Evolutionary conservation across 2,329 filamentous ascomycete genomes (phyloP).

Genomic region (Botryotinia convoluta): DNA sequence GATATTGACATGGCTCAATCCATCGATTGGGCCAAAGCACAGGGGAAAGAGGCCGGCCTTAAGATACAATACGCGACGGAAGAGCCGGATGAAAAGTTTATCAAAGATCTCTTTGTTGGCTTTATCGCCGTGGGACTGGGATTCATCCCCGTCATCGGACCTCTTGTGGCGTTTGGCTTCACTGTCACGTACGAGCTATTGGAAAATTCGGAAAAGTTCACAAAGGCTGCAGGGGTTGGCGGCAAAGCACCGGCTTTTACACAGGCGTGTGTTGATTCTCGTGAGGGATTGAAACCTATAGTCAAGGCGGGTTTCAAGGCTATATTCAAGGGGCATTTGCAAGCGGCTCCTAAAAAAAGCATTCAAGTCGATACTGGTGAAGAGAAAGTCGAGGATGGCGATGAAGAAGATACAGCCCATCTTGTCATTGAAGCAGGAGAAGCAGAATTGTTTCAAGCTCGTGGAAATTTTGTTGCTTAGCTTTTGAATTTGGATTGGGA

Average conservation of each 20-base stretch:
- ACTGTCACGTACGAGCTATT: neutral
- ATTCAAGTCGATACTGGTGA: constrained; percentile 5
- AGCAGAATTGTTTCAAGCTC: too few relatives aligned
- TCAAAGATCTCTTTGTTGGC: neutral
- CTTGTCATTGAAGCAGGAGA: too few relatives aligned
- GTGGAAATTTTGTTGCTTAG: too few relatives aligned
- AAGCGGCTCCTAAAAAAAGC: neutral
- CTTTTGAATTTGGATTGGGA: too few relatives aligned
- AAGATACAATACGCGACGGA: neutral
- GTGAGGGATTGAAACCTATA: neutral
- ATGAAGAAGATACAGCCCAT: too few relatives aligned
- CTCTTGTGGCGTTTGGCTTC: constrained; percentile 3
- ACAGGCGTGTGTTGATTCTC: constrained; percentile 10
- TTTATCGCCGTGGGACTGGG: constrained; percentile 6
- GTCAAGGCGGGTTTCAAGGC: too few relatives aligned
- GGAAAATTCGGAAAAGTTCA: constrained; percentile 3
- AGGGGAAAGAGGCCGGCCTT: neutral
- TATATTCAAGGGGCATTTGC: neutral
- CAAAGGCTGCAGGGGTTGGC: neutral
- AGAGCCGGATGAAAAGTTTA: constrained; percentile 3
- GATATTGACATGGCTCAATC: neutral
- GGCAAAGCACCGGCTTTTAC: constrained; percentile 3
- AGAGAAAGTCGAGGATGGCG: too few relatives aligned
- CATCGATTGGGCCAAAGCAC: neutral
- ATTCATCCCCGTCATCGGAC: neutral